phyloP scores from a whole-genome alignment of 2,329 filamentous ascomycete species.

The Huntiella omanensis region DNA sequence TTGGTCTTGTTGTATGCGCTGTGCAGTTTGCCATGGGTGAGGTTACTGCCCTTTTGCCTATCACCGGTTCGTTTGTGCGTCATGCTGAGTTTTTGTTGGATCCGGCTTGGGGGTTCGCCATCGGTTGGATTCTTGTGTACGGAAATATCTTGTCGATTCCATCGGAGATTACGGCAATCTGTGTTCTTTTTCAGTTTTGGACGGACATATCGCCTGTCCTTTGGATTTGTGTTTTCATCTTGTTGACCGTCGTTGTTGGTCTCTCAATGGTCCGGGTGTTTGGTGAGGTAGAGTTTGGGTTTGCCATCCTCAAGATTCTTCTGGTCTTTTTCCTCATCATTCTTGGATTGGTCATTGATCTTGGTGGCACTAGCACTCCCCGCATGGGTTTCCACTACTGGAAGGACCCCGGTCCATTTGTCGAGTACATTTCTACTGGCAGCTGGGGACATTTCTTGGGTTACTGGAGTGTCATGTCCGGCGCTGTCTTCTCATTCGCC shows the following conservation, averaged over 20 bases:
- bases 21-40: conserved; percentile 42
- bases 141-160: conserved; percentile 35
- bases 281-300: conserved; percentile 38
- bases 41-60: conserved; percentile 38
- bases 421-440: conserved; percentile 40
- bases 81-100: conserved; percentile 43
- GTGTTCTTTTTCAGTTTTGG: conserved; percentile 46
- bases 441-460: conserved; percentile 47
- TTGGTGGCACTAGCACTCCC: conserved; percentile 39
- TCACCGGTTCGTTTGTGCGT: conserved; percentile 43
- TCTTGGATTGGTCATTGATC: conserved; percentile 41
- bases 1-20: conserved; percentile 36
- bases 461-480: conserved; percentile 41
- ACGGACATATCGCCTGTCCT: conserved; percentile 34
- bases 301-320: conserved; percentile 36
- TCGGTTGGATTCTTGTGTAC: conserved; percentile 36
- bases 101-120: conserved; percentile 36
- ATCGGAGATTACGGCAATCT: conserved; percentile 43
- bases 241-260: conserved; percentile 29
- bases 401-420: conserved; percentile 48
- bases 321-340: conserved; percentile 44
- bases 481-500: conserved; percentile 49
- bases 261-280: conserved; percentile 25
- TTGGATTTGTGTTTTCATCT: conserved; percentile 26
- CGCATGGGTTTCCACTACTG: conserved; percentile 51